Percentiles rank a stretch among this genome's conserved stretches.
Conservation (phyloP, 2,329 filamentous ascomycete genomes). For the Colletotrichum noveboracense region DNA sequence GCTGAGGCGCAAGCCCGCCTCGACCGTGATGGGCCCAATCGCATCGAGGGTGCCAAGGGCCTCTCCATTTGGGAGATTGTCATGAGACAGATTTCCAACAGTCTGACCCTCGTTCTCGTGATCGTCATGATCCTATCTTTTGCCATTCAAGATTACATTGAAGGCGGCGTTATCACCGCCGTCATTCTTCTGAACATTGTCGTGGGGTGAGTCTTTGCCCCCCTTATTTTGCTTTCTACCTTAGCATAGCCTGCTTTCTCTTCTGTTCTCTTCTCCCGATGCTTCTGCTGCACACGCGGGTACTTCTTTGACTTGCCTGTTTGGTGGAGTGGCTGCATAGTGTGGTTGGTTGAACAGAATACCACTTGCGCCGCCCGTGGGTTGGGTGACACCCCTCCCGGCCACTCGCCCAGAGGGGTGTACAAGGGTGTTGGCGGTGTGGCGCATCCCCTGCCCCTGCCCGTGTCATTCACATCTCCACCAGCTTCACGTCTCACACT, state of each 20-base stretch:
- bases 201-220: constrained; percentile 56
- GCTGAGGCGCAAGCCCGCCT: constrained; percentile 70
- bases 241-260: neutral
- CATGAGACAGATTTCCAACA: constrained; percentile 78
- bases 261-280: neutral
- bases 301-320: neutral
- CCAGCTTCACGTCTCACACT: constrained; percentile 16
- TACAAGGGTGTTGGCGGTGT: neutral
- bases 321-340: neutral
- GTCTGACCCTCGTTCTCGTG: constrained; percentile 75
- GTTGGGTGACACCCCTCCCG: constrained; percentile 6
- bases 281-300: neutral
- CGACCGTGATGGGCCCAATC: constrained; percentile 70
- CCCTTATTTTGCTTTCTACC: neutral
- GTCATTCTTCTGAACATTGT: constrained; percentile 72
- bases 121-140: constrained; percentile 76
- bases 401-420: neutral
- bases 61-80: constrained; percentile 78
- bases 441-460: neutral
- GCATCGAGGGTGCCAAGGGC: constrained; percentile 73
- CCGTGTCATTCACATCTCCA: neutral
- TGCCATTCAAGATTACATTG: constrained; percentile 68
- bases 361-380: neutral
- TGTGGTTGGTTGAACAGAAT: neutral
- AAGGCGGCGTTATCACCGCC: constrained; percentile 66